These are phyloP conservation scores for Quercus phellos DNA, from an alignment of 331 rosid genomes.

Conservation along the genomic window DNA sequence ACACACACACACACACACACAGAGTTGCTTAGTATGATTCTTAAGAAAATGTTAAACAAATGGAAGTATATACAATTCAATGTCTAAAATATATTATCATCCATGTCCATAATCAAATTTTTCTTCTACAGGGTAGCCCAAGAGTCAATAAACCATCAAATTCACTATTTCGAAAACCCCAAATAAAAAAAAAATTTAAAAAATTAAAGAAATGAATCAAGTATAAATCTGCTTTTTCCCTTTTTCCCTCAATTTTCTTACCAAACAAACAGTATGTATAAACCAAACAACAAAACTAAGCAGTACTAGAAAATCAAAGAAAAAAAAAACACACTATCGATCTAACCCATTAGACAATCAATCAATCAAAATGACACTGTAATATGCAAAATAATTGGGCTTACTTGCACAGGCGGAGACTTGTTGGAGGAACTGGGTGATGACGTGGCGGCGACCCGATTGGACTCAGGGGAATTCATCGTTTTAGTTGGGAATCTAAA, in stretches of 20 bases:
- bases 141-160: background rate
- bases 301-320: too few species aligned
- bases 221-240: background rate
- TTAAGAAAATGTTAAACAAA: background rate
- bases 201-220: background rate
- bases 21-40: background rate
- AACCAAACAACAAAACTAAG: background rate
- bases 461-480: conserved; percentile 15
- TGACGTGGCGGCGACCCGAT: conserved; percentile 3
- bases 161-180: background rate
- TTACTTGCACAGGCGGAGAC: conserved; percentile 16
- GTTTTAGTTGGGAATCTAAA: background rate
- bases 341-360: background rate
- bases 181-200: background rate
- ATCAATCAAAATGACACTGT: background rate
- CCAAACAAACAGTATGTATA: background rate
- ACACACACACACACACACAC: too few species aligned
- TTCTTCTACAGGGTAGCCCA: background rate
- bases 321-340: background rate
- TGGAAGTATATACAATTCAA: background rate
- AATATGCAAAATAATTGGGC: background rate
- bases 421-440: background rate
- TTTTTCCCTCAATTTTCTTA: background rate
- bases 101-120: background rate
- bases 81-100: background rate